These are phyloP conservation scores for Blumeria hordei DNA, from an alignment of 2,329 filamentous ascomycete genomes.

Conservation along the genomic window DNA sequence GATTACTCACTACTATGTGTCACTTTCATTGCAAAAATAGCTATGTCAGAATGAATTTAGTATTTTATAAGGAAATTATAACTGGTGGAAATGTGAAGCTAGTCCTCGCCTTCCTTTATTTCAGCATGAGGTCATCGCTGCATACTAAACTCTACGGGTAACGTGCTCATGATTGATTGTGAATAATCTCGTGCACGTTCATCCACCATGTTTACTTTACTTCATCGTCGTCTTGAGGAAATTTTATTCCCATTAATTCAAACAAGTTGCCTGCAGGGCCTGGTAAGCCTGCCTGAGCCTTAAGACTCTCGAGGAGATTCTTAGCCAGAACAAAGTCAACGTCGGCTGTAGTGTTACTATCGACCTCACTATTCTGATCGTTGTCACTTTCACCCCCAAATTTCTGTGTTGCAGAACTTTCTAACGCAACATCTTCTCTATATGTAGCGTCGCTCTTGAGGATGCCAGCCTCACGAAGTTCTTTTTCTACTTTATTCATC, in stretches of 20 bases:
- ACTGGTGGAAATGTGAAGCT: too few relatives aligned
- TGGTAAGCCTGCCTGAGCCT: slow-evolving; percentile 62
- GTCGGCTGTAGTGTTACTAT: slow-evolving; percentile 38
- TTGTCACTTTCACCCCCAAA: slow-evolving; percentile 5
- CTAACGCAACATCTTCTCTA: slow-evolving; percentile 4
- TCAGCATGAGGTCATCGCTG: too few relatives aligned
- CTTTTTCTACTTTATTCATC: slow-evolving; percentile 45
- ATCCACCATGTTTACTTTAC: neutral
- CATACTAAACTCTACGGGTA: too few relatives aligned
- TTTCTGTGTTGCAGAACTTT: slow-evolving; percentile 12
- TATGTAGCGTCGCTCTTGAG: slow-evolving; percentile 26
- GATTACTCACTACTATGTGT: too few relatives aligned
- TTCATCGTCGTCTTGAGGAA: slow-evolving; percentile 57
- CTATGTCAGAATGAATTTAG: too few relatives aligned
- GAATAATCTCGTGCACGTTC: too few relatives aligned
- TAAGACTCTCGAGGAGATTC: slow-evolving; percentile 82
- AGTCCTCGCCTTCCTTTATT: too few relatives aligned
- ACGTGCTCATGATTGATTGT: too few relatives aligned
- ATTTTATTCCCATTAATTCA: slow-evolving; percentile 57
- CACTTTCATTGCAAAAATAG: too few relatives aligned
- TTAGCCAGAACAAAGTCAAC: slow-evolving; percentile 73
- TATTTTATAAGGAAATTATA: too few relatives aligned
- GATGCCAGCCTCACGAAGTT: slow-evolving; percentile 44
- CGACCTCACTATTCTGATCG: slow-evolving; percentile 15
- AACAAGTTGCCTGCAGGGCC: slow-evolving; percentile 77